Conservation (phyloP, 2,329 filamentous ascomycete genomes). For the Drechslerella coelobrocha region DNA sequence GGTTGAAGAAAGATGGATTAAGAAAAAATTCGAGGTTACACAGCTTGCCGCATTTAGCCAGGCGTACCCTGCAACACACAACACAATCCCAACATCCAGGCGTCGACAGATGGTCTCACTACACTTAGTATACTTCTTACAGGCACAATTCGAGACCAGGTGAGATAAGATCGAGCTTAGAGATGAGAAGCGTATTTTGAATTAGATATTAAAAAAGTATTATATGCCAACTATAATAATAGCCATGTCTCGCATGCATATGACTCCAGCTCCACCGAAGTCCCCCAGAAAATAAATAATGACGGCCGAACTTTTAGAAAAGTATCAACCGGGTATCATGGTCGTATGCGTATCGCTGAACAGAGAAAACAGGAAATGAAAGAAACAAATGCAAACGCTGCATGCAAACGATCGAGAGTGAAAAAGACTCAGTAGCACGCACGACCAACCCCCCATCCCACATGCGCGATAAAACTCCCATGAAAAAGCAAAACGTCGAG, state of each 20-base stretch:
- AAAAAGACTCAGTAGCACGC: neutral
- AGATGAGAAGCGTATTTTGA: neutral
- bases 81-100: too few species aligned
- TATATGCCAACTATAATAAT: neutral
- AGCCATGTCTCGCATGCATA: neutral
- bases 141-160: neutral
- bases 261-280: neutral
- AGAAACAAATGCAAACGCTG: conserved; percentile 1
- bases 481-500: neutral
- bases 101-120: too few species aligned
- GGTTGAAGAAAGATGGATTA: too few species aligned
- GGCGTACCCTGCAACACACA: too few species aligned
- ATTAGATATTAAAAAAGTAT: conserved; percentile 1
- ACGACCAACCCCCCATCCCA: neutral
- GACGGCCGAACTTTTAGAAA: conserved; percentile 5
- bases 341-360: conserved; percentile 6
- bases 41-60: too few species aligned
- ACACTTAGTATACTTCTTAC: too few species aligned
- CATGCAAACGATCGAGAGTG: neutral
- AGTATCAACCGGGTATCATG: conserved; percentile 10
- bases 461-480: conserved; percentile 1
- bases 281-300: neutral
- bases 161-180: neutral
- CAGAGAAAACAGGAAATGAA: too few species aligned
- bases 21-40: too few species aligned